phyloP scores from a whole-genome alignment of 2,329 filamentous ascomycete genomes.

The Stagonosporopsis tanaceti region DNA sequence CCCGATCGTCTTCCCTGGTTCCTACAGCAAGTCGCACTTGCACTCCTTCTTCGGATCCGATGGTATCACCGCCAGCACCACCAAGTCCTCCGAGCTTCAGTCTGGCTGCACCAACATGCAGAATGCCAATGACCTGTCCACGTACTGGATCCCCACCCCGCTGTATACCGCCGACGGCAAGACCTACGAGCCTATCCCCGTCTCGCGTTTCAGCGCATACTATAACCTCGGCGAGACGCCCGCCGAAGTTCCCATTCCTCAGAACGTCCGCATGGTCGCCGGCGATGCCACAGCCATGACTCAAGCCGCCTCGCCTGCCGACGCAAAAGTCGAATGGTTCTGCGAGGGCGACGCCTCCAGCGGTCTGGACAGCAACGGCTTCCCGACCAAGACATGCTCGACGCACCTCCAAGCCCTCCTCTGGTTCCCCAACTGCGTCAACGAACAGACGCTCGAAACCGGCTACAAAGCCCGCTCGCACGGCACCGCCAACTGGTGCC shows the following conservation, averaged over 20 bases:
- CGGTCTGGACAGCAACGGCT: conserved; percentile 36
- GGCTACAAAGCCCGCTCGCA: conserved; percentile 44
- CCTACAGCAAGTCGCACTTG: conserved; percentile 52
- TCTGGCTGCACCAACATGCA: conserved; percentile 55
- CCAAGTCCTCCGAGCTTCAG: conserved; percentile 51
- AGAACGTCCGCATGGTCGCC: conserved; percentile 54
- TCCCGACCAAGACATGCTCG: conserved; percentile 50
- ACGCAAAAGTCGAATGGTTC: conserved; percentile 39
- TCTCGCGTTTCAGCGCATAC: conserved; percentile 56
- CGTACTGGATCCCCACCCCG: conserved; percentile 58
- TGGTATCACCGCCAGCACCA: conserved; percentile 51
- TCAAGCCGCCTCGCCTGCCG: conserved; percentile 26
- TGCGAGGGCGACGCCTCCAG: conserved; percentile 35
- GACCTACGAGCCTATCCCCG: conserved; percentile 43
- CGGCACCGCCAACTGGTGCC: conserved; percentile 41
- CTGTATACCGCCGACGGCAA: conserved; percentile 49
- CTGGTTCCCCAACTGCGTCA: conserved; percentile 56
- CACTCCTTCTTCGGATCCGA: conserved; percentile 58
- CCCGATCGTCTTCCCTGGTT: conserved; percentile 53
- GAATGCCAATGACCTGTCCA: conserved; percentile 58
- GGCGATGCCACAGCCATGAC: conserved; percentile 51
- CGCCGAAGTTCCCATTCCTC: conserved; percentile 57
- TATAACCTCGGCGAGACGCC: conserved; percentile 54
- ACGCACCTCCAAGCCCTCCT: conserved; percentile 57
- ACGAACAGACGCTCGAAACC: conserved; percentile 45